Percentiles rank a stretch among this genome's conserved stretches.
phyloP scores from a whole-genome alignment of 345 rosid species.

The Eucalyptus microcorys region DNA sequence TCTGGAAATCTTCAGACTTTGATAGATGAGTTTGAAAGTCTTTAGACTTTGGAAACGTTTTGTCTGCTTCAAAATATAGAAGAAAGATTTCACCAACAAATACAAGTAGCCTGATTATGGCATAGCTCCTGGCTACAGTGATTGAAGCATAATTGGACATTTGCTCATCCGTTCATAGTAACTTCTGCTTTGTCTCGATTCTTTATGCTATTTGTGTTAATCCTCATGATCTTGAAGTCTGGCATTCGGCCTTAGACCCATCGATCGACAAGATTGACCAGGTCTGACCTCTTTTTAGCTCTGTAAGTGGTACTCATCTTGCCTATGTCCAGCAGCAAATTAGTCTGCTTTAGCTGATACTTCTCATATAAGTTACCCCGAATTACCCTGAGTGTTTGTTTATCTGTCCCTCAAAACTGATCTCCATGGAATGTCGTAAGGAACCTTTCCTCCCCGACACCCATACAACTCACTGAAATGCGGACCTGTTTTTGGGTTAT shows the following conservation, averaged over 20 bases:
- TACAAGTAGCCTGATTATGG: background rate
- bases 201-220: background rate
- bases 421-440: background rate
- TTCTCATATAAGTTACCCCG: background rate
- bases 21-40: too few relatives aligned
- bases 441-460: background rate
- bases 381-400: background rate
- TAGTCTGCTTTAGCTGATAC: background rate
- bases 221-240: background rate
- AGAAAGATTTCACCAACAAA: too few relatives aligned
- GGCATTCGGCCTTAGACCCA: background rate
- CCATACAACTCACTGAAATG: background rate
- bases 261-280: background rate
- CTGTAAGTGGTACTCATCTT: background rate
- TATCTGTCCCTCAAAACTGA: background rate
- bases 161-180: background rate
- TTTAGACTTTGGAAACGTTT: too few relatives aligned
- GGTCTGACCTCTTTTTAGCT: background rate
- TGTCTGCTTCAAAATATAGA: too few relatives aligned
- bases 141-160: background rate
- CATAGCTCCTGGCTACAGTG: background rate
- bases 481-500: background rate
- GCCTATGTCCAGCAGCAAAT: background rate
- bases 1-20: too few relatives aligned
- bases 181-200: background rate